Base-by-base conservation (phyloP, 805 yeast species). In the Lipomyces sp. region DNA sequence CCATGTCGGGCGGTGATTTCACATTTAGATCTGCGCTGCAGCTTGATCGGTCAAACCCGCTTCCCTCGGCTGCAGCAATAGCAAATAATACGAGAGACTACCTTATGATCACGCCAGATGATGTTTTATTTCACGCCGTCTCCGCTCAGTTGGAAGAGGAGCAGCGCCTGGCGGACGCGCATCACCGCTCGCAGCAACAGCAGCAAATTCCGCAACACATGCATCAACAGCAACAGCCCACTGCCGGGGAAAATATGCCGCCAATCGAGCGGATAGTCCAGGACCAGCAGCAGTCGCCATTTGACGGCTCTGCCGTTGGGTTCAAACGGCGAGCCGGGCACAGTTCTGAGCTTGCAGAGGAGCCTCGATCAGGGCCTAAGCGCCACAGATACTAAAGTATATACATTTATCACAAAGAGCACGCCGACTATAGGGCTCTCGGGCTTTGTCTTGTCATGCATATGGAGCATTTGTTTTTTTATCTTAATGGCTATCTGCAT, bases 111-210 rank as follows among this genome's bases (percentile, higher is more conserved):
- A 45, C 55, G 13, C 58, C 58, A 11, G 58, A 50, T 19, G 55
- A 53, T 37, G 52, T 53, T 13, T 36, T 53, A 29, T 53, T 53
- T 22, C 51, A 47, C n/a, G 58, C 58, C n/a, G 51, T 53, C 7
- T 53, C 57, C 2, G 58, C 58, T 2, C 51, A 50, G 39, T 22
- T 50, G 8, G 55, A 50, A 21, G 55, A 49, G 28, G 58, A 53
- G 34, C 55, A 53, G 44, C 43, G 37, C 16, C 51, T 50, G 18
- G 42, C 44, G 35, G 42, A 39, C 16, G 49, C 51, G 37, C 32
- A 35, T 26, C 32, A 14, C 16, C 36, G 14, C 13, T 24, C 23
- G 35, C 53, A 31, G 10, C 37, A 40, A 4, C 44, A 18, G 14
- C 50, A 47, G 43, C 29, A 29, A 11, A 34, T 16, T n/a, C 40